Evolutionary conservation across 257 asterid genomes (phyloP), one percentile per base, ranked within the genome.

Genomic region (Solanum piurae): DNA sequence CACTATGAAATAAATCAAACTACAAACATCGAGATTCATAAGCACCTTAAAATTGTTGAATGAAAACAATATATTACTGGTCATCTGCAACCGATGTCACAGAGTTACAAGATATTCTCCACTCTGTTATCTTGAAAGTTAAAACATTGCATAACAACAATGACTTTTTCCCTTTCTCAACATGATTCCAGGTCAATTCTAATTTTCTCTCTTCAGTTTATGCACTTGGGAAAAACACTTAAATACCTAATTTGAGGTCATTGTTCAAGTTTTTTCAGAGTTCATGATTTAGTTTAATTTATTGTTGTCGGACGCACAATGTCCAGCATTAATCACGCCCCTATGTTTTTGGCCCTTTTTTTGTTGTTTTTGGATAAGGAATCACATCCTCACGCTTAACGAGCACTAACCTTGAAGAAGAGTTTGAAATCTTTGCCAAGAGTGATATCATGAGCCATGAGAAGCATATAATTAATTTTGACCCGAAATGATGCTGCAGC

Each of bases 391-490:
- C 37, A 42, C 14, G 62, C 64, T 42, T 14, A 27, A 27, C 6
- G 7, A 77, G 84, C 25, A 90, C 94, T 88, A 87, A 95, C 99
- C 99, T 92, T 94, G 92, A 97, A 94, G 88, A 97, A 97, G 89
- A 95, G 96, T 88, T 93, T 92, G 91, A 97, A 97, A 90, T 97
- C 99, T 91, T 95, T 97, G 89, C 98, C 99, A 64, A 95, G 96
- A 88, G 98, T 93, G 88, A 97, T 95, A 92, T 97, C 99, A 89
- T 97, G 99, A 87, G 99, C 98, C 99, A 97, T 93, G 89, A 95
- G 98, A 88, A 97, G 94, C 96, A 95, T 88, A 89, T 93, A 95
- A 90, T 97, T 97, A 79, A 93, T 91, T 94, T 97, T 95, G 82
- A 92, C 98, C 89, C 98, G 99, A 89, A 97, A 97, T 72, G 99